phyloP scores from a whole-genome alignment of 495 filamentous ascomycete species.

The Hypoxylon fragiforme region DNA sequence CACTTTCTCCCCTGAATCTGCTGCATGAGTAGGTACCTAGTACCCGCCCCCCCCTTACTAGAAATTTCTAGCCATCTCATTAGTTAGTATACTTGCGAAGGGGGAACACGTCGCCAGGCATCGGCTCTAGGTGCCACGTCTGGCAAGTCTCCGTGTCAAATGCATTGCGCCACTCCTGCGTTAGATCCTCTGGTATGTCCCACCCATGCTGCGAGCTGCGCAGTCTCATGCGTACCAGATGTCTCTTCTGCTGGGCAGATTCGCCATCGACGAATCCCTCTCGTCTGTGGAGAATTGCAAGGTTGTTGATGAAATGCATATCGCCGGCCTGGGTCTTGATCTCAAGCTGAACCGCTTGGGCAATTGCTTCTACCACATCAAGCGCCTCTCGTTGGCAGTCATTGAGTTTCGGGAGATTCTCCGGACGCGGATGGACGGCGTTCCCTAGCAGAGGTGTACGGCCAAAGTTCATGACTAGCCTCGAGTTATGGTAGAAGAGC shows the following conservation, averaged over 20 bases:
- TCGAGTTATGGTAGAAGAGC: slow-evolving; percentile 58
- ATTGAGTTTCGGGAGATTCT: slow-evolving; percentile 58
- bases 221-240: slow-evolving; percentile 56
- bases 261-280: slow-evolving; percentile 60
- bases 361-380: slow-evolving; percentile 63
- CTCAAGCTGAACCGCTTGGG: slow-evolving; percentile 57
- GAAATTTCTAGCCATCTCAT: slow-evolving; percentile 10
- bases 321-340: slow-evolving; percentile 63
- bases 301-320: slow-evolving; percentile 76
- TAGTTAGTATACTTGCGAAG: slow-evolving; percentile 54
- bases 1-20: slow-evolving; percentile 4
- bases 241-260: slow-evolving; percentile 45
- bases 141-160: slow-evolving; percentile 45
- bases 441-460: slow-evolving; percentile 61
- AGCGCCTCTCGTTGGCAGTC: slow-evolving; percentile 63
- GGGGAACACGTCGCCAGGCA: slow-evolving; percentile 54
- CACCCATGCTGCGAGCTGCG: slow-evolving; percentile 50
- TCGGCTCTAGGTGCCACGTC: slow-evolving; percentile 56
- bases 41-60: slow-evolving; percentile 4
- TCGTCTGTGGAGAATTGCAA: slow-evolving; percentile 68
- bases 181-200: slow-evolving; percentile 48
- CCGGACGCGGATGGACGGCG: slow-evolving; percentile 55
- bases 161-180: slow-evolving; percentile 49
- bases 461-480: slow-evolving; percentile 63
- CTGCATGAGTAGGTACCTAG: slow-evolving; percentile 24